Evolutionary conservation across 305 asterid species (phyloP), one percentile per base, ranked within the genome.

Genomic region (Fraxinus sp.): DNA sequence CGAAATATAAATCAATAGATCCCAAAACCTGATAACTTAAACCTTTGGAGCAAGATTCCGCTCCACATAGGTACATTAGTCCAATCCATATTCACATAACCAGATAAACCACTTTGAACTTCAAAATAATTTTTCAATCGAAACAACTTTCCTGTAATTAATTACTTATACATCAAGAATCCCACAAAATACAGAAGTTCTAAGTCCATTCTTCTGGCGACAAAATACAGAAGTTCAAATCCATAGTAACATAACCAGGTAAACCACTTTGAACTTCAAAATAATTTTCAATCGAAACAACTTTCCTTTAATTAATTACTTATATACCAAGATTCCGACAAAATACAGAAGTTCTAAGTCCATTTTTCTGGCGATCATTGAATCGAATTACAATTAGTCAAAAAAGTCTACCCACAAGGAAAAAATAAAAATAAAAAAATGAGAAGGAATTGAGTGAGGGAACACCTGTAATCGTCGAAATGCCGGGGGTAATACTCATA

Each of bases 391-490:
- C 76, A 59, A 78, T 36, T 0, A 39, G 11, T 35, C 74, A 5
- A 18, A 24, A 18, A 64, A 30, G 62, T 22, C 66, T 32, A 66
- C 18, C 62, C 76, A 64, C 68, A 13, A 55, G 62, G 22, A 3
- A 11, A 26, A 30, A 30, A 4, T 13, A 14, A 1, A 14, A 1
- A 39, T 0, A 37, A 20, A 20, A 4, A 24, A 36, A 33, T 3
- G 66, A 55, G 37, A 20, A 74, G 24, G 7, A 36, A 76, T 39
- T 22, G 74, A 10, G 16, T 4, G 44, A 39, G 71, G 41, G 22
- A 70, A 24, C 36, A 84, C 86, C 81, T 66, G 82, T 76, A 70
- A 76, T 64, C 9, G 41, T 70, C 10, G 22, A 32, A 16, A 35
- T 52, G 22, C 22, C 0, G 2, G n/a, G 22, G 62, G 7, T 46